Base-by-base conservation (phyloP, 164 flowering plant species). In the Houttuynia cordata region DNA sequence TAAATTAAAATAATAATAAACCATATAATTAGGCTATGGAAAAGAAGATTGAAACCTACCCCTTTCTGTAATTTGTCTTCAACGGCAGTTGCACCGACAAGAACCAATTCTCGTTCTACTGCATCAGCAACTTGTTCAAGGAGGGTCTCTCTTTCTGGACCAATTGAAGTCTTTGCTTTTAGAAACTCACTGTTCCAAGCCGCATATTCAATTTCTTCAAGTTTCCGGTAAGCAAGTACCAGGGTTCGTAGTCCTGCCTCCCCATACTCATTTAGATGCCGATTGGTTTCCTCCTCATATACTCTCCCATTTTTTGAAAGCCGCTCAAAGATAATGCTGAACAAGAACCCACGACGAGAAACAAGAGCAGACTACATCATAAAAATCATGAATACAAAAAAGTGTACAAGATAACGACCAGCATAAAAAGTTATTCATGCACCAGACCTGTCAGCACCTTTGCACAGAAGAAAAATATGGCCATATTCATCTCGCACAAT, bases 51-150 rank as follows among this genome's bases (percentile, higher is more conserved):
- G n/a, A 59, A 39, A 15, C 70, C 20, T 83, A 94, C 99, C 81
- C 99, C 99, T 66, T 80, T 81, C 65, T 93, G 99, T 76, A 93
- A 66, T 78, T 93, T 93, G 80, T 93, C 99, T 71, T 93, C 99
- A 63, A 93, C 96, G 56, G 99, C 99, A 63, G 97, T 91, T 55
- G 97, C 96, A 70, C 99, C 99, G 53, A 93, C 84, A 68, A 93
- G 96, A 63, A 84, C 79, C 75, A 94, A 73, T 21, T 94, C 97
- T 63, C 63, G 84, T 67, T 94, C 99, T 76, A 94, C 86, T 77
- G 78, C 66, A 68, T 94, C 97, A 22, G 97, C 74, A 51, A 75
- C 78, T 18, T 63, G 76, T 64, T 94, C 99, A 64, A 94, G 96
- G 79, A 80, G 77, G 67, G 70, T 76, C 8, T 94, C 97, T 70